Percentiles rank a stretch among this genome's conserved stretches.
Evolutionary conservation across 768 basidiomycete genomes (phyloP).

Genomic region (Collybiopsis luxurians): DNA sequence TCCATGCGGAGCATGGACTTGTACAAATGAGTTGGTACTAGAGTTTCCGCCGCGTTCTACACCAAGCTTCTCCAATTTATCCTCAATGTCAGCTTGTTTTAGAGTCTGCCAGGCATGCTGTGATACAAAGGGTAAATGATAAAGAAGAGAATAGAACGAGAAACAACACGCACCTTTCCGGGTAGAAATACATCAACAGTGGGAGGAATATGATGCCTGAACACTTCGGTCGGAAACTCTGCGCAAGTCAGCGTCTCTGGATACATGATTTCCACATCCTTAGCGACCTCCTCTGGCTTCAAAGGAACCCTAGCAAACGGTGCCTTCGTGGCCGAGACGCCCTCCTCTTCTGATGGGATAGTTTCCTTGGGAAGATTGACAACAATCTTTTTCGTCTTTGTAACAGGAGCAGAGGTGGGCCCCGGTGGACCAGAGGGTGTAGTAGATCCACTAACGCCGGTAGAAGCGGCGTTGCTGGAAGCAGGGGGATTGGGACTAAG

Average conservation of each 20-base stretch:
- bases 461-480: not conserved
- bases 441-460: slow-evolving; percentile 19
- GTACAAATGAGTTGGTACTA: slow-evolving; percentile 47
- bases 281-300: slow-evolving; percentile 23
- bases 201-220: slow-evolving; percentile 55
- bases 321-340: slow-evolving; percentile 37
- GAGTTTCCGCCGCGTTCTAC: slow-evolving; percentile 56
- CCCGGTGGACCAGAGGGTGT: slow-evolving; percentile 10
- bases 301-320: slow-evolving; percentile 65
- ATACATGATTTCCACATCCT: slow-evolving; percentile 20
- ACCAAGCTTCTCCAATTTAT: slow-evolving; percentile 77
- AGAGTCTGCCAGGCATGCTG: slow-evolving; percentile 76
- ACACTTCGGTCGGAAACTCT: slow-evolving; percentile 62
- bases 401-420: slow-evolving; percentile 15
- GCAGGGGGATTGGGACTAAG: slow-evolving; percentile 57
- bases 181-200: slow-evolving; percentile 82
- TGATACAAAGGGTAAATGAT: slow-evolving; percentile 10
- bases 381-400: slow-evolving; percentile 62
- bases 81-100: slow-evolving; percentile 71
- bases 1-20: slow-evolving; percentile 47
- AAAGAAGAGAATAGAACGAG: slow-evolving; percentile 3
- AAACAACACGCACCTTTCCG: slow-evolving; percentile 55
- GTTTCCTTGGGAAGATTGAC: slow-evolving; percentile 79
- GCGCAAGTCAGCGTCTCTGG: slow-evolving; percentile 45
- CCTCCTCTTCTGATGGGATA: slow-evolving; percentile 34